phyloP scores from a whole-genome alignment of 2,329 filamentous ascomycete species.

The Trichoderma sp. region DNA sequence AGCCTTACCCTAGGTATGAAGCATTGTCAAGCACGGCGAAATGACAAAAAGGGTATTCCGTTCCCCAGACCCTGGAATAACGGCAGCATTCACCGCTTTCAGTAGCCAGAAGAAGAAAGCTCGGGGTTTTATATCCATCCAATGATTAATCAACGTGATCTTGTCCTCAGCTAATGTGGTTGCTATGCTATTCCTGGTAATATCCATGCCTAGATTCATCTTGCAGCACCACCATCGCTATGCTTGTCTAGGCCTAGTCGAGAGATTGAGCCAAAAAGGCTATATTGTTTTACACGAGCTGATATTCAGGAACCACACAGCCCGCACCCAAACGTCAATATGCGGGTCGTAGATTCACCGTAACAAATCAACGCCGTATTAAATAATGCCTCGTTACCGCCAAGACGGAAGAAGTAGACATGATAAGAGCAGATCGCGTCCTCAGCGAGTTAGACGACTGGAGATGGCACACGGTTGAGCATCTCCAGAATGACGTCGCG shows the following conservation, averaged over 20 bases:
- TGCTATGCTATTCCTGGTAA: not conserved
- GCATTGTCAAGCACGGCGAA: not conserved
- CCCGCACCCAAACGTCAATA: not conserved
- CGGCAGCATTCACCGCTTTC: not conserved
- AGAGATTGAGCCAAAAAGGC: not conserved
- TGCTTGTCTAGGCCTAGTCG: not conserved
- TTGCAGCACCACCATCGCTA: not conserved
- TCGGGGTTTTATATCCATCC: not conserved
- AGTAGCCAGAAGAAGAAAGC: not conserved
- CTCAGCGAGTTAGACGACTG: not conserved
- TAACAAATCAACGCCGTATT: not conserved
- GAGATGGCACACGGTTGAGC: not conserved
- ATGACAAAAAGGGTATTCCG: not conserved
- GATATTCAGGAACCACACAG: not conserved
- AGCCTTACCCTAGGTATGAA: not conserved
- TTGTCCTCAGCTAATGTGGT: not conserved
- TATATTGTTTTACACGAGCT: not conserved
- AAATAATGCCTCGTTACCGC: not conserved
- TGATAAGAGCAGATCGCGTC: not conserved
- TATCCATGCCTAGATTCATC: not conserved
- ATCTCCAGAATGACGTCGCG: conserved; percentile 11
- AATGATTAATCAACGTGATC: not conserved
- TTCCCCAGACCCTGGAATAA: not conserved
- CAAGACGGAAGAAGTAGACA: not conserved
- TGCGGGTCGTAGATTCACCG: not conserved